phyloP scores from a whole-genome alignment of 2,329 filamentous ascomycete genomes.

The Bipolaris oryzae region DNA sequence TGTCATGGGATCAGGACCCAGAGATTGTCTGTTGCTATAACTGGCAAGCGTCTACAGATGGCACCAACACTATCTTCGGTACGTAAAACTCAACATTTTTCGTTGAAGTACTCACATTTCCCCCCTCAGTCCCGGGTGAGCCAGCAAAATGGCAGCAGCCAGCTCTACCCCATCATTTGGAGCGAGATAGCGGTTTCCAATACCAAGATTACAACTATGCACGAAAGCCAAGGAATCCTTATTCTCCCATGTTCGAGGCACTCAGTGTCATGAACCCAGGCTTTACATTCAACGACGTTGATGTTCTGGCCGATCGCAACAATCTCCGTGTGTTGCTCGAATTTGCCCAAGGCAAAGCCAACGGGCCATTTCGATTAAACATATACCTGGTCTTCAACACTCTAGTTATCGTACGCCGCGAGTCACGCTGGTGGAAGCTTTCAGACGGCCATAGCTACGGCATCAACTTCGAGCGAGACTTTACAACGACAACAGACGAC shows the following conservation, averaged over 20 bases:
- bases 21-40: conserved; percentile 41
- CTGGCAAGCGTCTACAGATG: conserved; percentile 29
- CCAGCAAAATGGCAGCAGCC: conserved; percentile 32
- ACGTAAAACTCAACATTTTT: background rate
- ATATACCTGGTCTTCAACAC: conserved; percentile 31
- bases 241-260: conserved; percentile 35
- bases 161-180: conserved; percentile 24
- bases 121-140: conserved; percentile 28
- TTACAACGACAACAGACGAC: conserved; percentile 26
- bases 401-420: conserved; percentile 36
- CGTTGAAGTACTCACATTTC: background rate
- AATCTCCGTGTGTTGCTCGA: conserved; percentile 36
- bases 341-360: conserved; percentile 32
- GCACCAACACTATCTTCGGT: conserved; percentile 36
- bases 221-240: conserved; percentile 33
- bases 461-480: conserved; percentile 36
- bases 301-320: conserved; percentile 39
- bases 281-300: conserved; percentile 28
- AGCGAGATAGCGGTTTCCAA: conserved; percentile 29
- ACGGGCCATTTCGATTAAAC: conserved; percentile 35
- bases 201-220: conserved; percentile 38
- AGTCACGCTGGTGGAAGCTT: conserved; percentile 30
- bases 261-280: conserved; percentile 31
- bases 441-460: conserved; percentile 25
- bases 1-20: conserved; percentile 34